phyloP scores from a whole-genome alignment of 257 asterid genomes.

The Scutellaria minor region DNA sequence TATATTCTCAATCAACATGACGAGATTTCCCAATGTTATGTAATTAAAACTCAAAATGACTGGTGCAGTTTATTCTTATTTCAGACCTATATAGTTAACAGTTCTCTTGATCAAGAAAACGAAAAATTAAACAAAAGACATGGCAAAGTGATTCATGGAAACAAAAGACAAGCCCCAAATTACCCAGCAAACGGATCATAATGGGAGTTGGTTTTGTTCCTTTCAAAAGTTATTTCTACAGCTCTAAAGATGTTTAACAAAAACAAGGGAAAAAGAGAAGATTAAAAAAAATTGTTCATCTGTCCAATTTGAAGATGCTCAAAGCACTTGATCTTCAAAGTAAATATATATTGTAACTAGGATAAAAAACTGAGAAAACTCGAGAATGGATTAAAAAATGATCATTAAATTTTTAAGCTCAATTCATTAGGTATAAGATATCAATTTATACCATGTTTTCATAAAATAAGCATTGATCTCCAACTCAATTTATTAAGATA shows the following conservation, averaged over 20 bases:
- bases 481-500: not conserved
- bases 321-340: constrained; percentile 11
- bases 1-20: constrained; percentile 1
- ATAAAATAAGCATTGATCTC: not conserved
- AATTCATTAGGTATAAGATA: not conserved
- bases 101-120: not conserved
- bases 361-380: constrained; percentile 1
- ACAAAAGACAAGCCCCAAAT: not conserved
- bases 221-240: not conserved
- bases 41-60: constrained; percentile 1
- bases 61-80: not conserved
- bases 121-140: not conserved
- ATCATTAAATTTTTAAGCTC: not conserved
- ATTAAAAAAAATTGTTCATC: not conserved
- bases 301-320: not conserved
- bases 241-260: not conserved
- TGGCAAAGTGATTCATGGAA: constrained; percentile 1
- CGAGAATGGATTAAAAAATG: not conserved
- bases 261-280: not conserved
- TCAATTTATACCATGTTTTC: not conserved
- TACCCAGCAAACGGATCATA: not conserved
- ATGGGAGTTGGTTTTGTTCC: not conserved
- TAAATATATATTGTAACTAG: not conserved
- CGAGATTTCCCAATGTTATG: not conserved
- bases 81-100: not conserved